Base-by-base conservation (phyloP, 2,329 filamentous ascomycete genomes). In the Talaromyces sp. region DNA sequence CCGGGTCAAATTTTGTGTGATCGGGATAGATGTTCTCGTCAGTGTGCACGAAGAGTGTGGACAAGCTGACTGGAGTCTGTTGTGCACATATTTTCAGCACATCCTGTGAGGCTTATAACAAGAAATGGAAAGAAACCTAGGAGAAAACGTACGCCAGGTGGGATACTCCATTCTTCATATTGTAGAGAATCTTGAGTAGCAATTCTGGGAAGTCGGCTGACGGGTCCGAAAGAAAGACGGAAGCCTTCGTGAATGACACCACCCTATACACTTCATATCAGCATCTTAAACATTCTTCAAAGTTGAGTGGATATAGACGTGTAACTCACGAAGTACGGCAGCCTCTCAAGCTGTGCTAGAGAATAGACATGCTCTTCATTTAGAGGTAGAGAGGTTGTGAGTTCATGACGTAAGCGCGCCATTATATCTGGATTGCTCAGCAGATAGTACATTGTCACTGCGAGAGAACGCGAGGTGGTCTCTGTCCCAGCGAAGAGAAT, bases 1-100 rank as follows among this genome's bases (percentile, higher is more conserved):
- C 70, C 16, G 72, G 72, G 5, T 61, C 60, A 65, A 72, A 75
- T 6, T 60, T 58, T 1, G 63, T 50, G 0, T 70, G 65, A 5
- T 68, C 39, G 1, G 72, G 71, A 57, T 73, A 74, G 48, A 74
- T n/a, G n/a, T n/a, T 58, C 5, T 68, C 63, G 50, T 73, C 68
- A 25, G 68, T 50, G 62, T 70, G 67, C 28, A 72, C 60, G 42
- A 68, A 60, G 40, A 70, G 68, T 6, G 68, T 67, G 0, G 73
- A 56, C 46, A 60, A 50, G 42, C 58, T 60, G 40, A 60, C 40
- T 33, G 58, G 7, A 9, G 42, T 39, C 58, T 59, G n/a, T n/a
- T 11, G 23, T 7, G n/a, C n/a, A n/a, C n/a, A n/a, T n/a, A n/a
- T n/a, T n/a, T n/a, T n/a, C n/a, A n/a, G n/a, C n/a, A n/a, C n/a